These are phyloP conservation scores for Penicillium palitans DNA, from an alignment of 2,329 filamentous ascomycete genomes.

Conservation along the genomic window DNA sequence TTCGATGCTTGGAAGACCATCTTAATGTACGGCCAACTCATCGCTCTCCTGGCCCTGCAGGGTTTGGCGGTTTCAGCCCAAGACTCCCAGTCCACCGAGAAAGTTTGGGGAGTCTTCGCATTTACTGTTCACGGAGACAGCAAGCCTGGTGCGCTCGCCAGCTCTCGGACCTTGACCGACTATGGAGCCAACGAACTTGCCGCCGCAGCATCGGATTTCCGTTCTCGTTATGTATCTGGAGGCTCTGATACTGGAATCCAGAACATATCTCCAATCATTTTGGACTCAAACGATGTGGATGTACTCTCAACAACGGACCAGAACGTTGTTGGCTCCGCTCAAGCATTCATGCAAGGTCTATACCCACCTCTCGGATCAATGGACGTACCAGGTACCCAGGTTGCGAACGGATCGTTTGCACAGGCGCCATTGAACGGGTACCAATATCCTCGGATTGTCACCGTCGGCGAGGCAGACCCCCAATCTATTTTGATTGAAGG, in stretches of 20 bases:
- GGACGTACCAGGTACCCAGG: constrained; percentile 36
- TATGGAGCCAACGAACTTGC: constrained; percentile 58
- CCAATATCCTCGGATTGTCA: constrained; percentile 56
- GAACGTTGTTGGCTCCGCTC: constrained; percentile 54
- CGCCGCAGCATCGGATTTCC: constrained; percentile 52
- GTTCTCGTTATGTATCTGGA: constrained; percentile 53
- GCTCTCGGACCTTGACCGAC: constrained; percentile 49
- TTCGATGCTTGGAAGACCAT: constrained; percentile 11
- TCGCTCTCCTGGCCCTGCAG: constrained; percentile 18
- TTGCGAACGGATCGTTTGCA: constrained; percentile 52
- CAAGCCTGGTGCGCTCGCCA: constrained; percentile 47
- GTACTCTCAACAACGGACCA: constrained; percentile 51
- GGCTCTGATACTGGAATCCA: constrained; percentile 40
- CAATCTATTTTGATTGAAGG: constrained; percentile 54
- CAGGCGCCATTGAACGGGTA: constrained; percentile 56
- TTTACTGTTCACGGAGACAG: constrained; percentile 58
- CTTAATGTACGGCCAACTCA: constrained; percentile 4
- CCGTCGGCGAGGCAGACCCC: constrained; percentile 48
- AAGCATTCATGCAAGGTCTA: constrained; percentile 63
- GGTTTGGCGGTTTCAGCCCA: constrained; percentile 26
- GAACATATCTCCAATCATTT: constrained; percentile 47
- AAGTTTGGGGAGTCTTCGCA: constrained; percentile 52
- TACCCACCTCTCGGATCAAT: constrained; percentile 54
- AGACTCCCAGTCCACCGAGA: constrained; percentile 27
- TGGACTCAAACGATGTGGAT: constrained; percentile 50